These are phyloP conservation scores for Malassezia yamatoensis DNA, from an alignment of 1,284 basidiomycete genomes.

Conservation along the genomic window DNA sequence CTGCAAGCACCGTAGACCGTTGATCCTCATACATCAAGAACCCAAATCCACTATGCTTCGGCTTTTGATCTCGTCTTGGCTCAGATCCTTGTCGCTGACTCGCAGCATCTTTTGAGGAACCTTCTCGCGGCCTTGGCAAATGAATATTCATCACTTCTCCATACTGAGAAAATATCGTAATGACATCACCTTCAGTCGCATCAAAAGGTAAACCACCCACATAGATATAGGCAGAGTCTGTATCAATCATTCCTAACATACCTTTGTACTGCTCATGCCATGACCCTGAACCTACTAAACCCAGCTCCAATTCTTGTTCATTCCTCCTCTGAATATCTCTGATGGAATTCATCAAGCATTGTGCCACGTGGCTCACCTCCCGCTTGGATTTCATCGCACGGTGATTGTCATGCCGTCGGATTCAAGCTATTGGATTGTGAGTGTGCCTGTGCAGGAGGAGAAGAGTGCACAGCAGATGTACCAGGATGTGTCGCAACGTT, in stretches of 20 bases:
- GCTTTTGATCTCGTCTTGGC: neutral
- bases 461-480: constrained; percentile 51
- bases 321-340: constrained; percentile 89
- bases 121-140: constrained; percentile 55
- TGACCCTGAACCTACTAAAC: constrained; percentile 58
- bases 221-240: constrained; percentile 90
- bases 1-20: constrained; percentile 83
- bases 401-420: constrained; percentile 51
- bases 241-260: constrained; percentile 41
- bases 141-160: constrained; percentile 92
- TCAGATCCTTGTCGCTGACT: neutral
- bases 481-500: constrained; percentile 48
- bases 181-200: constrained; percentile 92
- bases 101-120: neutral
- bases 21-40: constrained; percentile 99
- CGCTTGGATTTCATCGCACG: constrained; percentile 5
- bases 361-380: constrained; percentile 13
- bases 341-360: constrained; percentile 54
- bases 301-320: constrained; percentile 76
- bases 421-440: constrained; percentile 54
- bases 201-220: constrained; percentile 54
- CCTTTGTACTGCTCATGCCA: constrained; percentile 97
- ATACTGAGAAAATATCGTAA: constrained; percentile 94
- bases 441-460: constrained; percentile 52
- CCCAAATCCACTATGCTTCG: constrained; percentile 63